Base-by-base conservation (phyloP, 371 early-diverging fungal species). In the Gilbertella persicaria region DNA sequence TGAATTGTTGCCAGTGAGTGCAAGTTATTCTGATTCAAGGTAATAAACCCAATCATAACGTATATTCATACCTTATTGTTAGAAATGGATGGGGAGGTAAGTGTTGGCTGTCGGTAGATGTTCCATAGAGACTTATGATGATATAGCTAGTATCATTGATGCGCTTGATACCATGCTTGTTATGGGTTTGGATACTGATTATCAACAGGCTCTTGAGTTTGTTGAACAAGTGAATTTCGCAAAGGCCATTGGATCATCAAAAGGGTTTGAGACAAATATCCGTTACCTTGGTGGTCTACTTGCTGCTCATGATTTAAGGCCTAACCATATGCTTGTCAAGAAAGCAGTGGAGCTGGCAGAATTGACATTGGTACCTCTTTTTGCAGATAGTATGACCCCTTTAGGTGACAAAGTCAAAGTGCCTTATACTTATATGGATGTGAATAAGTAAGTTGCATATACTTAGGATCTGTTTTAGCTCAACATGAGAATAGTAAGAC, bases 161-260 rank as follows among this genome's bases (percentile, higher is more conserved):
- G 69, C 89, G 0, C 66, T 96, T n/a, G 95, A 94, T 56, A 94
- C 96, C 5, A 78, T 90, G 53, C 54, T 80, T 24, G 66, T 97
- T 25, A 88, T 94, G 91, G 88, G 83, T 0, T 63, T 93, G 29
- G 67, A 75, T 13, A 75, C 78, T 0, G 91, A 92, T 47, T 55
- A 65, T 16, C 55, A 62, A 4, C 58, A 76, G 20, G 62, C 69
- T 10, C 60, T 88, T 9, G 61, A 73, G 8, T 84, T 84, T 55
- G 71, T 87, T 30, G 62, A 73, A 60, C 79, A 83, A 26, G 79
- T 68, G 0, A 71, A 86, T 16, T 90, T 92, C 38, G 30, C 30
- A 0, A 20, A 37, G 7, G 60, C 69, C 4, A 33, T 30, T 3
- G 45, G 24, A 2, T 38, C 55, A 5, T 61, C 65, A 29, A 70